Base-by-base conservation (phyloP, 805 yeast species). In the Myxozyma vanderwaltii region DNA sequence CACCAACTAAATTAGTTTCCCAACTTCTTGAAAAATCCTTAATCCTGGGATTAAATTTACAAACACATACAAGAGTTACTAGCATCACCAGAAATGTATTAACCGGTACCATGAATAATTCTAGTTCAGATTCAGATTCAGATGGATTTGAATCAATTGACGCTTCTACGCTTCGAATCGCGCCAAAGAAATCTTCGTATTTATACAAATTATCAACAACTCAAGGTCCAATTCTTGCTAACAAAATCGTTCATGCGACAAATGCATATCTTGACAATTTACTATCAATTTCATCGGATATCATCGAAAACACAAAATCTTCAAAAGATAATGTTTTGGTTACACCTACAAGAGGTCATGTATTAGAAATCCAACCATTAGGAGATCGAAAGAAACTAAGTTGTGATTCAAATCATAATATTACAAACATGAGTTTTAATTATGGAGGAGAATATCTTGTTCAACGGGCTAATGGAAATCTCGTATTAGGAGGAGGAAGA, bases 1-100 rank as follows among this genome's bases (percentile, higher is more conserved):
- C 81, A 74, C 80, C 82, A 2, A 77, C 79, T 66, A 75, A 75
- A 61, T 66, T 80, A 1, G 71, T 77, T 47, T 67, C 70, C 2
- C 67, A 70, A 1, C 52, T 79, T 1, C 63, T 79, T 50, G 70
- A 71, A 60, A 65, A 63, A 19, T 64, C 71, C 26, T 65, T 78
- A 3, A 59, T 63, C 12, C 67, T 68, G 24, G 79, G 78, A n/a
- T 63, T 78, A 38, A 73, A 77, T 48, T 59, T 79, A 33, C 79
- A 79, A 55, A 72, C 82, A 1, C 72, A 78, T 56, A 78, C 82
- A 0, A 70, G 72, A 1, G 82, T 75, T 4, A 64, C 66, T 0
- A 59, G 67, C 3, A 72, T 76, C 15, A 54, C 44, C 10, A 55
- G 62, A 27, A 50, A 63, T 52, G 43, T 41, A 6, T 45, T 51